Evolutionary conservation across 2,329 filamentous ascomycete genomes (phyloP).

Genomic region (Pseudonectria foliicola): DNA sequence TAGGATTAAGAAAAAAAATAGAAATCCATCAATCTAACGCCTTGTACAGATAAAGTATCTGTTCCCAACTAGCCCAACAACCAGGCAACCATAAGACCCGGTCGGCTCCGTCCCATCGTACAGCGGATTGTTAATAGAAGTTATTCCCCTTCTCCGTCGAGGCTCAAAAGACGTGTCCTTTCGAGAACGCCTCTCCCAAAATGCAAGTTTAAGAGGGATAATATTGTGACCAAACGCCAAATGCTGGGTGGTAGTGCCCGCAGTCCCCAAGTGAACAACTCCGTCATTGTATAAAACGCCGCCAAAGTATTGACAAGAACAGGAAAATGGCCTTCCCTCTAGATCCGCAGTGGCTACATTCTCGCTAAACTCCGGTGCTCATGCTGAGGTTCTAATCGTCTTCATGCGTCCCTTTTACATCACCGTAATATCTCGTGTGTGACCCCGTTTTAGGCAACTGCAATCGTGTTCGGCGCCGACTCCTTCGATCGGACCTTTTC

Average conservation of each 20-base stretch:
- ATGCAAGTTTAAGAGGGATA: slow-evolving; percentile 12
- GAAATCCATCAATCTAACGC: too few species aligned
- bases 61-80: slow-evolving; percentile 12
- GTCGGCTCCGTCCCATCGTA: slow-evolving; percentile 8
- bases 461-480: slow-evolving; percentile 17
- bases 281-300: slow-evolving; percentile 18
- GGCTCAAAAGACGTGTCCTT: slow-evolving; percentile 9
- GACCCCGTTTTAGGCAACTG: slow-evolving; percentile 17
- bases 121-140: slow-evolving; percentile 10
- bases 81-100: slow-evolving; percentile 6
- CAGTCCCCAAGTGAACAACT: slow-evolving; percentile 8
- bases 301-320: slow-evolving; percentile 23
- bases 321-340: slow-evolving; percentile 13
- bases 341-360: slow-evolving; percentile 10
- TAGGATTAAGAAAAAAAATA: too few species aligned
- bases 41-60: slow-evolving; percentile 11
- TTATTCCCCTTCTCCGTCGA: slow-evolving; percentile 10
- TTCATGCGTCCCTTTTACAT: slow-evolving; percentile 16
- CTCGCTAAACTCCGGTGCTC: slow-evolving; percentile 13
- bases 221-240: slow-evolving; percentile 16
- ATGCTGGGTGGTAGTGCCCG: slow-evolving; percentile 5
- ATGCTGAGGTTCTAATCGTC: slow-evolving; percentile 13
- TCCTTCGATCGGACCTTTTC: slow-evolving; percentile 19
- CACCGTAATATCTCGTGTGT: slow-evolving; percentile 11
- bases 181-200: slow-evolving; percentile 16